A percentile compares a stretch with the other conserved stretches of the same genome.
Conservation (phyloP, 1,284 basidiomycete species). For the Schizophyllum commune region DNA sequence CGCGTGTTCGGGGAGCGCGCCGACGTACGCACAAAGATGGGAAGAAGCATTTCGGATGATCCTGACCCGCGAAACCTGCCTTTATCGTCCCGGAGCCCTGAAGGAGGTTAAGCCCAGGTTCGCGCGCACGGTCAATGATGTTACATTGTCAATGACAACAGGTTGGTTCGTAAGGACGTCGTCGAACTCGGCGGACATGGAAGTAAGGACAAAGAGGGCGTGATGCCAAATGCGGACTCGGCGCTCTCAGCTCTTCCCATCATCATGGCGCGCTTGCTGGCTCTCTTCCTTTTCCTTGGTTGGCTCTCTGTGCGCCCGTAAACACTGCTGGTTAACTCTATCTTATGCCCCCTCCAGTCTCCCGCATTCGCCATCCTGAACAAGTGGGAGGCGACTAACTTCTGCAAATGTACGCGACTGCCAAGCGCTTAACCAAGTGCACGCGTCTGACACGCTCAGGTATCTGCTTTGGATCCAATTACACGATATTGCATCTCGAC, state of each 20-base stretch:
- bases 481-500: conserved; percentile 78
- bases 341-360: conserved; percentile 11
- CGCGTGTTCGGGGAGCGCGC: conserved; percentile 27
- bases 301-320: neutral
- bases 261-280: conserved; percentile 4
- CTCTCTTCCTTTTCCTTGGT: conserved; percentile 5
- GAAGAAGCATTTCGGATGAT: conserved; percentile 97
- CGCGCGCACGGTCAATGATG: conserved; percentile 20
- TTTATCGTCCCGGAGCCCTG: conserved; percentile 97
- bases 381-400: conserved; percentile 79
- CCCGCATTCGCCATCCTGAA: conserved; percentile 34
- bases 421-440: neutral
- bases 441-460: conserved; percentile 37
- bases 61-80: conserved; percentile 95
- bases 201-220: neutral
- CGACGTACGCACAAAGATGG: conserved; percentile 81
- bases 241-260: neutral
- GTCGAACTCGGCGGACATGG: conserved; percentile 77
- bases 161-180: conserved; percentile 90
- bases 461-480: conserved; percentile 85
- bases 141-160: conserved; percentile 93
- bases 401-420: conserved; percentile 65
- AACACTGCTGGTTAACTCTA: conserved; percentile 15
- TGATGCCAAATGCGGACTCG: neutral
- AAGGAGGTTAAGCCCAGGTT: conserved; percentile 11